These are phyloP conservation scores for Penicillium pulvis DNA, from an alignment of 495 filamentous ascomycete species.

Conservation along the genomic window DNA sequence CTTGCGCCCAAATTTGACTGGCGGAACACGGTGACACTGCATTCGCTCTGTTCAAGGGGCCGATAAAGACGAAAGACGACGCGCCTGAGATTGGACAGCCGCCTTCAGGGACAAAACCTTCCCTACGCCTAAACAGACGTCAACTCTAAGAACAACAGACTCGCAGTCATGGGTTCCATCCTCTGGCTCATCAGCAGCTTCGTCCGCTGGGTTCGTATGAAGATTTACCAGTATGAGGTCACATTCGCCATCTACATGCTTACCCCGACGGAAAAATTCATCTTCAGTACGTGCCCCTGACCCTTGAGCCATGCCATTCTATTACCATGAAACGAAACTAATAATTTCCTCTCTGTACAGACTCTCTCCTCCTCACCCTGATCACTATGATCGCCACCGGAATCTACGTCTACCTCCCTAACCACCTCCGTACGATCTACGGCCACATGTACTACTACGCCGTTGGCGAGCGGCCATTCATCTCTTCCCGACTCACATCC, in stretches of 20 bases:
- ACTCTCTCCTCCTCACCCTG: conserved; percentile 88
- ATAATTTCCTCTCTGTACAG: conserved; percentile 45
- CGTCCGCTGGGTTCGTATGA: conserved; percentile 69
- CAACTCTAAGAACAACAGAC: not conserved
- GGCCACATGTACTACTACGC: conserved; percentile 93
- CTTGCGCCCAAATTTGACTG: not conserved
- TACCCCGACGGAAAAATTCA: conserved; percentile 79
- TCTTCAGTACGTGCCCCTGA: conserved; percentile 66
- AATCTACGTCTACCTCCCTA: conserved; percentile 86
- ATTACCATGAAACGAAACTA: not conserved
- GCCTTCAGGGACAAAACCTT: not conserved
- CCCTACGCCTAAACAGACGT: not conserved
- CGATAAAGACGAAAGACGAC: not conserved
- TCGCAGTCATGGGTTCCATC: conserved; percentile 30
- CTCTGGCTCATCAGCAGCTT: conserved; percentile 48
- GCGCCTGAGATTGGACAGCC: not conserved
- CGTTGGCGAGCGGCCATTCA: conserved; percentile 65
- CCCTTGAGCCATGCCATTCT: not conserved
- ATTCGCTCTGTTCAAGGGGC: conserved; percentile 1
- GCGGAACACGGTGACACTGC: not conserved
- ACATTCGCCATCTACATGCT: conserved; percentile 87
- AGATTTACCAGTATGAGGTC: conserved; percentile 86
- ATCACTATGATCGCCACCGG: conserved; percentile 82
- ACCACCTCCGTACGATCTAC: conserved; percentile 78
- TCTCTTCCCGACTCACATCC: conserved; percentile 34